Evolutionary conservation across 2,329 filamentous ascomycete genomes (phyloP).

Genomic region (Microdochium bolleyi): DNA sequence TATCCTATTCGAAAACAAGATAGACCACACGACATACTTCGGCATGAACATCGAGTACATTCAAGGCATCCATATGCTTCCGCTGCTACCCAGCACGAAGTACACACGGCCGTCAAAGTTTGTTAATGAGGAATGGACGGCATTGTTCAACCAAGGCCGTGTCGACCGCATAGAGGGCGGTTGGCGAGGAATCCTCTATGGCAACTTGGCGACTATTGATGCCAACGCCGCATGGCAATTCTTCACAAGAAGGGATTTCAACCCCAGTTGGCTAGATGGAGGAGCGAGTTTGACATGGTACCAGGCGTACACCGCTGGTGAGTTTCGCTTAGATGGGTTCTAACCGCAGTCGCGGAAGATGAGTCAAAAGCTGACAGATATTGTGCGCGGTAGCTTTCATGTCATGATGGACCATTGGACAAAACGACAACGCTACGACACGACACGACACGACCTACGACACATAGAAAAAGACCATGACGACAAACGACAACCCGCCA

Average conservation of each 20-base stretch:
- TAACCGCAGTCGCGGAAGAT: not conserved
- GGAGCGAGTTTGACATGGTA: constrained; percentile 84
- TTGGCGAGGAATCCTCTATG: constrained; percentile 81
- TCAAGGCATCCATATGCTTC: constrained; percentile 67
- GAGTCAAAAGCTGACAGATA: constrained; percentile 2
- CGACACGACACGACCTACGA: not conserved
- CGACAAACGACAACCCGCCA: not conserved
- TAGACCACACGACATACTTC: constrained; percentile 89
- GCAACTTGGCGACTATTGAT: constrained; percentile 73
- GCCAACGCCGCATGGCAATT: constrained; percentile 63
- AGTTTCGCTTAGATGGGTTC: constrained; percentile 27
- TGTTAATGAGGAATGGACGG: constrained; percentile 74
- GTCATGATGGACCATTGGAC: constrained; percentile 5
- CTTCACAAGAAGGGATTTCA: constrained; percentile 60
- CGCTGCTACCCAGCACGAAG: constrained; percentile 53
- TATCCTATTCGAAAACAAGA: constrained; percentile 88
- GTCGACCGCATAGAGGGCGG: constrained; percentile 60
- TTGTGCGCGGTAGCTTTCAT: constrained; percentile 14
- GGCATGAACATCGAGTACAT: constrained; percentile 65
- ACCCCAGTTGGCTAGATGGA: constrained; percentile 66
- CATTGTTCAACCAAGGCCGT: constrained; percentile 63
- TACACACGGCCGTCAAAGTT: constrained; percentile 62
- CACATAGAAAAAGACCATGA: not conserved
- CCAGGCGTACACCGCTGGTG: constrained; percentile 68
- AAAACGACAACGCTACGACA: not conserved